These are phyloP conservation scores for Petunia hybrid DNA, from an alignment of 305 asterid species.

Conservation along the genomic window DNA sequence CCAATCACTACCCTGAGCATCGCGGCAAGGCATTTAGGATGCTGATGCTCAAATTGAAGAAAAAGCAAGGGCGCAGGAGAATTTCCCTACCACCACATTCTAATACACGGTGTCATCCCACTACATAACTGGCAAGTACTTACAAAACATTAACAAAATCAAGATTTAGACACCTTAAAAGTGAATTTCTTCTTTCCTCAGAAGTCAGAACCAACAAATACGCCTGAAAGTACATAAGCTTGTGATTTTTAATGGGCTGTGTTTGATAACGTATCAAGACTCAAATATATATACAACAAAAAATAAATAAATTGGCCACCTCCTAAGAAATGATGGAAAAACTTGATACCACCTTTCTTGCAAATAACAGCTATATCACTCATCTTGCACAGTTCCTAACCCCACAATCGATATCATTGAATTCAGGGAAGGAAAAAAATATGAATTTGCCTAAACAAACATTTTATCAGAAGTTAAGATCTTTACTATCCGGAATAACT, in stretches of 20 bases:
- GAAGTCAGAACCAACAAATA: neutral
- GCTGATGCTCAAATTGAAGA: too few relatives aligned
- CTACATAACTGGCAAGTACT: too few relatives aligned
- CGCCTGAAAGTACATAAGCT: neutral
- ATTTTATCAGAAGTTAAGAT: slow-evolving; percentile 36
- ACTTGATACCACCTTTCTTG: slow-evolving; percentile 30
- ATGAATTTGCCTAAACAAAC: slow-evolving; percentile 51
- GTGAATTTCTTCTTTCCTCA: neutral
- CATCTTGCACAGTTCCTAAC: slow-evolving; percentile 54
- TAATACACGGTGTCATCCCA: neutral
- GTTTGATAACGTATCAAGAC: slow-evolving; percentile 25
- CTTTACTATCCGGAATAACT: slow-evolving; percentile 56
- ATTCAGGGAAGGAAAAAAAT: slow-evolving; percentile 53
- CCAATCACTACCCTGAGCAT: too few relatives aligned
- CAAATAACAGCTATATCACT: slow-evolving; percentile 47
- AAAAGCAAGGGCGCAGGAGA: too few relatives aligned
- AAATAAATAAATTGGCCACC: slow-evolving; percentile 41
- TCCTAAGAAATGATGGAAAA: slow-evolving; percentile 26
- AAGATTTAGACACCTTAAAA: neutral
- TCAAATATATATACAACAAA: slow-evolving; percentile 45
- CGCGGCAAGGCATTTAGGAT: too few relatives aligned
- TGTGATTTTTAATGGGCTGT: neutral
- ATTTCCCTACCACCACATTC: too few relatives aligned
- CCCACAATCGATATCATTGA: slow-evolving; percentile 42
- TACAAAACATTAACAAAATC: neutral